Conservation (phyloP, 1,284 basidiomycete genomes). For the Termitomyces sp. region DNA sequence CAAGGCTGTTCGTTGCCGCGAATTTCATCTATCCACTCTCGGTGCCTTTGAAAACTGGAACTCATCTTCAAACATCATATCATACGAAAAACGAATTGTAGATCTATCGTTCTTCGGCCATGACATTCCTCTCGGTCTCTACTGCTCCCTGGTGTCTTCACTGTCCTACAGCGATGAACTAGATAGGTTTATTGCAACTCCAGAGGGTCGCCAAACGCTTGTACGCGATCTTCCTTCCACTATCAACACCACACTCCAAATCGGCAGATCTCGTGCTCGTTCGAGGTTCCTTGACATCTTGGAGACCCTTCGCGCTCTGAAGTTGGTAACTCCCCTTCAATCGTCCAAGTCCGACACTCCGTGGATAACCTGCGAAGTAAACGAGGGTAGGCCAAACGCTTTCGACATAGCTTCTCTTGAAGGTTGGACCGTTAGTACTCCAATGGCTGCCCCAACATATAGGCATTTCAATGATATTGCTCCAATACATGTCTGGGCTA, state of each 20-base stretch:
- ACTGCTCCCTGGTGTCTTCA: slow-evolving; percentile 58
- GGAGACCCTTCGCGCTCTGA: slow-evolving; percentile 48
- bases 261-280: slow-evolving; percentile 51
- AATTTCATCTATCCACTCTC: slow-evolving; percentile 55
- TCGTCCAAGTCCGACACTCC: slow-evolving; percentile 36
- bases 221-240: slow-evolving; percentile 46
- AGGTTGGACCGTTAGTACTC: slow-evolving; percentile 38
- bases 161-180: slow-evolving; percentile 49
- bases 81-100: slow-evolving; percentile 48
- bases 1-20: slow-evolving; percentile 54
- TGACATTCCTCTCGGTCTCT: slow-evolving; percentile 54
- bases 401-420: slow-evolving; percentile 43
- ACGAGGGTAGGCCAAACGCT: slow-evolving; percentile 34
- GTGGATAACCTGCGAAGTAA: slow-evolving; percentile 37
- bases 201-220: slow-evolving; percentile 40
- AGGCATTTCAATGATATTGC: slow-evolving; percentile 55
- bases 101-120: slow-evolving; percentile 50
- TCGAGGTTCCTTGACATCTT: slow-evolving; percentile 57
- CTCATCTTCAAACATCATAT: slow-evolving; percentile 43
- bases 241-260: slow-evolving; percentile 45
- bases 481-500: slow-evolving; percentile 55
- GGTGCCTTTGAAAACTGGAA: slow-evolving; percentile 38
- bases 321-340: slow-evolving; percentile 51
- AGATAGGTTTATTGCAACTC: slow-evolving; percentile 37
- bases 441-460: slow-evolving; percentile 46